Conservation (phyloP, 768 basidiomycete genomes). For the Botryobasidium botryosum region DNA sequence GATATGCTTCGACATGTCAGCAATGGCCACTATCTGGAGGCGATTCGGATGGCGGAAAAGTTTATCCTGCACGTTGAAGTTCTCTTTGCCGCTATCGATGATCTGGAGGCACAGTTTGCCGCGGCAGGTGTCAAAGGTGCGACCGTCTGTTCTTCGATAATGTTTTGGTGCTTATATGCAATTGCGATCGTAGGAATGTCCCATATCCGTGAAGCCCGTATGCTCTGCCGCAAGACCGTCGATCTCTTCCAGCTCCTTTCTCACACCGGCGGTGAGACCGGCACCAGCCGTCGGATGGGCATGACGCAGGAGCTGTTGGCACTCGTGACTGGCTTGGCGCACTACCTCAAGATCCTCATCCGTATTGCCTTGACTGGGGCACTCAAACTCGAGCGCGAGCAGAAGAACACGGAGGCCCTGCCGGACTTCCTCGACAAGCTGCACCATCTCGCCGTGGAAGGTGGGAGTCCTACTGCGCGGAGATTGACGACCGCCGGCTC, state of each 20-base stretch:
- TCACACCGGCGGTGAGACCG: slow-evolving; percentile 77
- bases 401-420: slow-evolving; percentile 68
- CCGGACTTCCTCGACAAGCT: slow-evolving; percentile 82
- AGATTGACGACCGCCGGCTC: slow-evolving; percentile 35
- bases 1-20: slow-evolving; percentile 98
- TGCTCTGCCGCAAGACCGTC: slow-evolving; percentile 97
- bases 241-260: slow-evolving; percentile 94
- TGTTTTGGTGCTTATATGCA: background rate
- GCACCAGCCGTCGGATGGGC: slow-evolving; percentile 63
- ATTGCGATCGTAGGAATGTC: slow-evolving; percentile 60
- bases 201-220: slow-evolving; percentile 92
- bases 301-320: slow-evolving; percentile 96
- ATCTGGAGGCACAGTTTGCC: slow-evolving; percentile 78
- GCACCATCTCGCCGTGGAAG: slow-evolving; percentile 75
- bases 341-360: slow-evolving; percentile 98
- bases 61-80: slow-evolving; percentile 98
- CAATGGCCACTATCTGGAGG: slow-evolving; percentile 89
- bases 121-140: slow-evolving; percentile 69
- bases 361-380: slow-evolving; percentile 94
- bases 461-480: slow-evolving; percentile 61
- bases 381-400: slow-evolving; percentile 86
- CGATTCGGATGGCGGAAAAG: slow-evolving; percentile 95
- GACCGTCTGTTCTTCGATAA: slow-evolving; percentile 14
- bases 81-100: slow-evolving; percentile 91
- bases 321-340: slow-evolving; percentile 94